Conservation (phyloP, 495 filamentous ascomycete species). For the Penicillium flavigenum region DNA sequence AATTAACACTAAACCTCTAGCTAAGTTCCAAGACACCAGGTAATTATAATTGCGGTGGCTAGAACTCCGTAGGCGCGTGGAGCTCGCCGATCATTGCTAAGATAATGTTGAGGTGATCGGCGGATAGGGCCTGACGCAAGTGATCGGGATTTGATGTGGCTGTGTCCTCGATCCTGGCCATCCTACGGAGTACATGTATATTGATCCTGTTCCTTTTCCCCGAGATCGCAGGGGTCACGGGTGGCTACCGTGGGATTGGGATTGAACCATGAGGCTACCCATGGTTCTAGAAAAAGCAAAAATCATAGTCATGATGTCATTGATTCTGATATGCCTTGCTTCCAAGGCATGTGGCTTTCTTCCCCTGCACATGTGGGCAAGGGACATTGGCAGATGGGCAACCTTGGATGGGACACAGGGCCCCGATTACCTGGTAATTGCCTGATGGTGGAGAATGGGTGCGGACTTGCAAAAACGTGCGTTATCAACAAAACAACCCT, state of each 20-base stretch:
- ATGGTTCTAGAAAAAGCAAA: conserved; percentile 8
- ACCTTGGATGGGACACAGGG: background rate
- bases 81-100: background rate
- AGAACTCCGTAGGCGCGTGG: background rate
- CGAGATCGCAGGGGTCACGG: background rate
- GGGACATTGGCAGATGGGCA: too few relatives aligned
- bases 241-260: conserved; percentile 8
- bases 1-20: background rate
- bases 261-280: conserved; percentile 4
- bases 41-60: background rate
- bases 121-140: background rate
- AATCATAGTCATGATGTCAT: background rate
- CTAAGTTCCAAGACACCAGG: background rate
- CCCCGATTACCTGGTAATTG: background rate
- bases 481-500: background rate
- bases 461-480: background rate
- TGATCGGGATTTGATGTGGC: background rate
- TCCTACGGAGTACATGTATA: background rate
- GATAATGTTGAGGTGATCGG: background rate
- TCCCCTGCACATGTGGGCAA: too few relatives aligned
- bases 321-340: background rate
- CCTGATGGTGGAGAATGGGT: background rate
- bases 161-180: background rate
- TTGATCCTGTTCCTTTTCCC: background rate
- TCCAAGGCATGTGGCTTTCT: background rate